Base-by-base conservation (phyloP, 2,329 filamentous ascomycete genomes). In the Chrysoporthe deuterocubensis region DNA sequence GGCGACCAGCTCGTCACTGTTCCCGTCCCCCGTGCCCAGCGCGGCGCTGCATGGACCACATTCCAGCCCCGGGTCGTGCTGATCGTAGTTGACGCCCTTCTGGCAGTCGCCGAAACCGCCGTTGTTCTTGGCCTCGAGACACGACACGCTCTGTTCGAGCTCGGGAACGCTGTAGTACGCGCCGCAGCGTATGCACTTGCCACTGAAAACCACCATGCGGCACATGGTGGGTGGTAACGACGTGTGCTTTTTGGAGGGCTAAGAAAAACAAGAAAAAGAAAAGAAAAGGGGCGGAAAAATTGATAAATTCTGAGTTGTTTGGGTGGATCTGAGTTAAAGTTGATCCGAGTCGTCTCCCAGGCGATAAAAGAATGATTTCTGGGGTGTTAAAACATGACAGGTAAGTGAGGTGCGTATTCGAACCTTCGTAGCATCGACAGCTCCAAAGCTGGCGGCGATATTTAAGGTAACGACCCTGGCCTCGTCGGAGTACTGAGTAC, bases 121-220 rank as follows among this genome's bases (percentile, higher is more conserved):
- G 32, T 77, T 78, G 74, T 85, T 85, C 72, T 85, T 85, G 48
- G 83, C 82, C 69, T 83, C 78, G 62, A 85, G 79, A 66, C 83
- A 85, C 8, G 80, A 81, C 2, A 85, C 77, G 71, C 81, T 75
- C 72, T 84, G 82, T 14, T 78, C 76, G 26, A 84, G 76, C 9
- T 84, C 80, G 37, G 78, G 74, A 82, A 83, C 82, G 18, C 76
- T 80, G 64, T 82, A 79, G 57, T 69, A 71, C 6, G 78, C 74
- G 52, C 74, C 76, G 73, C 83, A 85, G 60, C 75, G 76, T 48
- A 80, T 80, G 75, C 83, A 85, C 52, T 74, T 73, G 59, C 83
- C 83, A 50, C 73, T 73, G 72, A 84, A 85, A 56, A 80, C 73
- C 57, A 84, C 72, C 73, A 82, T 76, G 65, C 83, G 82, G 74